Evolutionary conservation across 352 stramenopile species (phyloP), one percentile per base, ranked within the genome.

Genomic region (Globisporangium okanoganense): DNA sequence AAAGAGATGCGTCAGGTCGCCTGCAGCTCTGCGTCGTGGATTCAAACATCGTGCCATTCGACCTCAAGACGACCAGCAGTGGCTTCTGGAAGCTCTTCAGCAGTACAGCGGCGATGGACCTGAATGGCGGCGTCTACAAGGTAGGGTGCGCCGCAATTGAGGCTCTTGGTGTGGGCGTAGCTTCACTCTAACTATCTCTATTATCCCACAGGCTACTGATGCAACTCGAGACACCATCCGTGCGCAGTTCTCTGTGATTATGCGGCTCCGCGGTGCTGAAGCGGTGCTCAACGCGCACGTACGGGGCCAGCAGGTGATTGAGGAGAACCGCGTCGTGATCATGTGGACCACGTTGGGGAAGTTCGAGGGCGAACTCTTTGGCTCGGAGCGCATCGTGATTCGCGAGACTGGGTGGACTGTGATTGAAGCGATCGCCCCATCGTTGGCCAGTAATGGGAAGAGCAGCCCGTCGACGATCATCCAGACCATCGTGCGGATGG

Each of bases 401-500:
- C 33, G 33, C 14, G 31, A 45, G 36, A 35, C 33, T 4, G 53
- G 53, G 16, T 58, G 53, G 53, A 49, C 53, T 8, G 53, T 58
- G 35, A 35, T 58, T 12, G 53, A 58, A 58, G 53, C n/a, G 35
- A 24, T 45, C 5, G 4, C 53, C 5, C 8, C 20, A 8, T 41
- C 49, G 0, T 18, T 24, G 5, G 7, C 7, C 25, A n/a, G 43
- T 9, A n/a, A 25, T 4, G 25, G 29, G 29, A 6, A 33, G 29
- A 33, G 29, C 29, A 33, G 3, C 6, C 29, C 20, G 22, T 25
- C 20, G 5, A 58, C 52, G 24, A 47, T 47, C 31, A 16, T 61
- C 7, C 55, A 61, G 27, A 61, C 14, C n/a, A 29, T 61, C 2
- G 55, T 50, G 16, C 38, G 55, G 16, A 51, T 61, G 25, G 24